Percentiles rank a stretch among this genome's conserved stretches.
Conservation (phyloP, 495 filamentous ascomycete species). For the Hyaloscypha hepaticicola region DNA sequence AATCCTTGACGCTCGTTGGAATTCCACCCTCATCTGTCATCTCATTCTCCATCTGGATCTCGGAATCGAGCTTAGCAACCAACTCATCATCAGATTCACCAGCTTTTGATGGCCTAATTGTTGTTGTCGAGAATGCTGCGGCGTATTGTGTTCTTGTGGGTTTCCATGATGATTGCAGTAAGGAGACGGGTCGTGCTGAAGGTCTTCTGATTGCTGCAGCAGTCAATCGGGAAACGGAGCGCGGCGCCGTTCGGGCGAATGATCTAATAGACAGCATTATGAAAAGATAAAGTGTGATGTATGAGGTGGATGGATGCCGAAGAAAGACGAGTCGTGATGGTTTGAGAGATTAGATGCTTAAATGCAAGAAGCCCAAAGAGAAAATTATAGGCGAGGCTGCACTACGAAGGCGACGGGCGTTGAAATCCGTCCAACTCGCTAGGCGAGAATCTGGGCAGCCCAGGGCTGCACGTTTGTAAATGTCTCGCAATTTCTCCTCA, state of each 20-base stretch:
- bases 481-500: no score
- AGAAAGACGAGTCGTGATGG: background rate
- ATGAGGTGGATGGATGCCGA: constrained; percentile 6
- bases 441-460: no score
- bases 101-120: constrained; percentile 53
- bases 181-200: constrained; percentile 35
- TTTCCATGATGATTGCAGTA: constrained; percentile 51
- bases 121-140: constrained; percentile 73
- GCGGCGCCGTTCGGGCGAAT: constrained; percentile 68
- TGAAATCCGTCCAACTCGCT: no score
- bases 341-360: background rate
- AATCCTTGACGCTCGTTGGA: constrained; percentile 66
- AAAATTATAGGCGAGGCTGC: no score
- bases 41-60: constrained; percentile 65
- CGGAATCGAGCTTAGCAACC: constrained; percentile 71
- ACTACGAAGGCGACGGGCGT: no score
- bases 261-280: constrained; percentile 78
- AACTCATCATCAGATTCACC: constrained; percentile 73
- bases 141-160: constrained; percentile 53
- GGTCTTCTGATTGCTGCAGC: constrained; percentile 54
- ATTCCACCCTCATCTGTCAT: constrained; percentile 57
- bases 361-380: background rate
- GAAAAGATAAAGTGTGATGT: constrained; percentile 23
- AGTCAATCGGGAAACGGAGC: constrained; percentile 60
- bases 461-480: no score